Base-by-base conservation (phyloP, 148 eudicot genomes). In the Hydrangea macrophylla region DNA sequence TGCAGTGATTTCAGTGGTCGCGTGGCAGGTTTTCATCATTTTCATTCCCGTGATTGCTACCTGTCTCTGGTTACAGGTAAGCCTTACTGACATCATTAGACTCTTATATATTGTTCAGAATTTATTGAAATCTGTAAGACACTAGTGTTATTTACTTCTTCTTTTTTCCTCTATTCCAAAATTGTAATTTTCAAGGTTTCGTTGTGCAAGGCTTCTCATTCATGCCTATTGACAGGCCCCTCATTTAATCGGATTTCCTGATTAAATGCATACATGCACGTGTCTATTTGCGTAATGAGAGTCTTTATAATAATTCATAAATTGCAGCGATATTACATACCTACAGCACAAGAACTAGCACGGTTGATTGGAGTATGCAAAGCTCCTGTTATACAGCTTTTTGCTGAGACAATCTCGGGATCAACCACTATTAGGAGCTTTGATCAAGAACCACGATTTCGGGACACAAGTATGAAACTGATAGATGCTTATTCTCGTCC, bases 381-480 rank as follows among this genome's bases (percentile, higher is more conserved):
- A 82, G 91, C 86, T 62, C 91, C 91, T 13, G 76, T 86, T 2
- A 75, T 86, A 68, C 88, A 86, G 37, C 83, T 79, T 72, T 84
- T 81, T 71, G 75, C 88, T 2, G 91, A 84, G 80, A 84, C 91
- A 9, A 69, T 86, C 36, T 75, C 91, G 0, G 91, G 91, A 51
- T 79, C 80, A 26, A 74, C 79, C 17, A 81, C 84, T 13, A 86
- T 86, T 17, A 78, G 91, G 69, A 80, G 88, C 51, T 86, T 84
- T 39, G 81, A 80, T 54, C 91, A 80, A 45, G 81, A 84, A 58
- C 32, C 63, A 2, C 76, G 84, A 73, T 86, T 86, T 65, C 68
- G 31, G 57, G 64, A 71, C 24, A 66, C 71, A 24, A 79, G 75
- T 60, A 32, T 73, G 67, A 70, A 78, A 48, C 64, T 75, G 26